Base-by-base conservation (phyloP, 495 filamentous ascomycete genomes). In the Aspergillus funiculosus region DNA sequence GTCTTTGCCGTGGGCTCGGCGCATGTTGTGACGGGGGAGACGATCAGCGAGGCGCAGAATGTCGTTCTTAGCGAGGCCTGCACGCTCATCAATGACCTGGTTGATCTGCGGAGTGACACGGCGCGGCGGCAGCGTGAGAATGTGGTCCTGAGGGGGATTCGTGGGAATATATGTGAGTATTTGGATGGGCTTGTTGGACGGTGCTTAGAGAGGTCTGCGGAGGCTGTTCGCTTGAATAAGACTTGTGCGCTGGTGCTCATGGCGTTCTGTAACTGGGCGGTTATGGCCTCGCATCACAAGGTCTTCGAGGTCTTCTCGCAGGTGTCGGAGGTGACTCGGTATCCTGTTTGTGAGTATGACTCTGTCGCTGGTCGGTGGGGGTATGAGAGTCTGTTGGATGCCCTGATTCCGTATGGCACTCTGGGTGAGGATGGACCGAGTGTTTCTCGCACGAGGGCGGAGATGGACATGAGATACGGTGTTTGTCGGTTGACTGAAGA, bases 261-360 rank as follows among this genome's bases (percentile, higher is more conserved):
- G 46, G 53, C 51, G 6, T 57, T 47, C 25, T 59, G 56, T 24
- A 62, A 59, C 20, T 60, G 59, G 57, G 43, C 47, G 5, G 32
- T 59, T 17, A 47, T 60, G 32, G 37, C 39, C 1, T 53, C 51
- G 5, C 56, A 62, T 25, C 59, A 62, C 31, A 59, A 59, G 21
- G 19, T 54, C 3, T 62, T 48, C 39, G 56, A 60, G 26, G 9
- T 54, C 4, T 5, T 50, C 4, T n/a, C n/a, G n/a, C 34, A 52
- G 48, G 51, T 5, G 20, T 52, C 2, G 17, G 9, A 0, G 8
- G 19, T 1, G 39, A 43, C 5, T 22, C 21, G 6, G 17, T 31
- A 6, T 22, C 39, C 6, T 6, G 18, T 3, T 10, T 55, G 51
- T 22, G 13, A 37, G 6, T 51, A 60, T 28, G 18, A 26, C 1